Evolutionary conservation across 2,329 filamentous ascomycete species (phyloP).

Genomic region (Phaeosphaeriaceae sp.): DNA sequence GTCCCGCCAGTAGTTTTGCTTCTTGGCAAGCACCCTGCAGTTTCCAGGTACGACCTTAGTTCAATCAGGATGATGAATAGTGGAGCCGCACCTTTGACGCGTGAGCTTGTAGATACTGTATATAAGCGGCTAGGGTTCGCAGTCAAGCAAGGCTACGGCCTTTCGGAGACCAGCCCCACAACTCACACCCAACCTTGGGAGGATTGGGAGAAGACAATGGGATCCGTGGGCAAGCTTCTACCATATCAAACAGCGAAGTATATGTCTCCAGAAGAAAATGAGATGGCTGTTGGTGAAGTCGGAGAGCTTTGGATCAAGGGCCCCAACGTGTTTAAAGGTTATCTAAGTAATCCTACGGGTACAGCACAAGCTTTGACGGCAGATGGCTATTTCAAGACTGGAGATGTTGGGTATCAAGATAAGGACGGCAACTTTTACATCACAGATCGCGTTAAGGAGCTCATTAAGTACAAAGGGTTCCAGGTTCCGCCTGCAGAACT

Average conservation of each 20-base stretch:
- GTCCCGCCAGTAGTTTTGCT: conserved; percentile 84
- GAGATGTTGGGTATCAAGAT: conserved; percentile 83
- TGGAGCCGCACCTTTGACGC: conserved; percentile 83
- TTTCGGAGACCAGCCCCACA: conserved; percentile 84
- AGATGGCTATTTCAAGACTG: conserved; percentile 90
- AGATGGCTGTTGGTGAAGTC: conserved; percentile 66
- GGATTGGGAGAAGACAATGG: conserved; percentile 78
- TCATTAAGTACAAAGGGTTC: conserved; percentile 55
- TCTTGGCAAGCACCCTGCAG: conserved; percentile 77
- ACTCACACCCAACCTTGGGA: conserved; percentile 76
- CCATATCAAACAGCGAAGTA: conserved; percentile 84
- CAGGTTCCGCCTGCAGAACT: conserved; percentile 58
- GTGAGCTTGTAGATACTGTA: conserved; percentile 77
- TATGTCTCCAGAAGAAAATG: conserved; percentile 66
- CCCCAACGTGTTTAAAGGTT: conserved; percentile 81
- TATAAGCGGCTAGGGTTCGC: conserved; percentile 76
- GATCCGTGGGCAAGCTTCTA: conserved; percentile 77
- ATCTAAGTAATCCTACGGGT: conserved; percentile 74
- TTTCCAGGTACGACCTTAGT: conserved; percentile 81
- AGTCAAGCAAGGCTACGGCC: conserved; percentile 91
- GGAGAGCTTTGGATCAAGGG: conserved; percentile 73
- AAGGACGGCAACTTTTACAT: conserved; percentile 83
- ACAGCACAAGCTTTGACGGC: conserved; percentile 73
- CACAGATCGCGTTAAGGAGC: conserved; percentile 70
- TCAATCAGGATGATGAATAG: conserved; percentile 83